Conservation (phyloP, 805 yeast genomes). For the Cyberlindnera bimundalis region DNA sequence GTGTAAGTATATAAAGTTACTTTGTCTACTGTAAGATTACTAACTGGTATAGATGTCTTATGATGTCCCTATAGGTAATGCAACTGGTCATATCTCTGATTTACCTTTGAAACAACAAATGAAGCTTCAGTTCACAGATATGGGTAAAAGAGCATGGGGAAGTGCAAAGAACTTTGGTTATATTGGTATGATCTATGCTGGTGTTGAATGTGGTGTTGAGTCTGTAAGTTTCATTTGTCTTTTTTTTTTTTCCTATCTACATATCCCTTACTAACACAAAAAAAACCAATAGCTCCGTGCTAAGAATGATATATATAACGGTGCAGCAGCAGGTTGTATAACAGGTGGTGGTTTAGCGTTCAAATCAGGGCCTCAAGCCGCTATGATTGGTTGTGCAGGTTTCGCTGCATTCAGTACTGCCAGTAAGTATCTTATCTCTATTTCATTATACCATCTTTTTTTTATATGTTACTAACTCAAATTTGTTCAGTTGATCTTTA, state of each 20-base stretch:
- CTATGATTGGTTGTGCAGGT: slow-evolving; percentile 91
- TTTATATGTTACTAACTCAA: slow-evolving; percentile 3
- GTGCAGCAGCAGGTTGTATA: slow-evolving; percentile 88
- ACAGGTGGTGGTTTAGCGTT: slow-evolving; percentile 96
- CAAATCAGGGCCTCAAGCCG: slow-evolving; percentile 92
- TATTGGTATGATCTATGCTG: slow-evolving; percentile 87
- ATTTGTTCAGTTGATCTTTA: slow-evolving; percentile 56
- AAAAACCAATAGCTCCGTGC: slow-evolving; percentile 47
- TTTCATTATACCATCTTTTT: not conserved
- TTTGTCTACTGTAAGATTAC: no score
- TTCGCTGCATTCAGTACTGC: slow-evolving; percentile 95
- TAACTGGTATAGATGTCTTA: slow-evolving; percentile 57
- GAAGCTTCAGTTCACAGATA: slow-evolving; percentile 85
- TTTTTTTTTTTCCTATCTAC: no score
- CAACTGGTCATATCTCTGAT: slow-evolving; percentile 62
- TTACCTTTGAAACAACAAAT: slow-evolving; percentile 91
- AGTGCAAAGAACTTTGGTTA: slow-evolving; percentile 94
- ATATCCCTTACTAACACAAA: no score
- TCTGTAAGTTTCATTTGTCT: slow-evolving; percentile 35
- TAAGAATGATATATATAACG: slow-evolving; percentile 88
- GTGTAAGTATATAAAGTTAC: slow-evolving; percentile 17
- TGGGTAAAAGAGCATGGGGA: slow-evolving; percentile 84
- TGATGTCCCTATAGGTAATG: slow-evolving; percentile 70
- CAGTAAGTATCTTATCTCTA: slow-evolving; percentile 20
- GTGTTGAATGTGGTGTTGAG: slow-evolving; percentile 89